A percentile compares a stretch with the other conserved stretches of the same genome.
phyloP scores from a whole-genome alignment of 2,329 filamentous ascomycete species.

The Basipetospora chlamydospora region DNA sequence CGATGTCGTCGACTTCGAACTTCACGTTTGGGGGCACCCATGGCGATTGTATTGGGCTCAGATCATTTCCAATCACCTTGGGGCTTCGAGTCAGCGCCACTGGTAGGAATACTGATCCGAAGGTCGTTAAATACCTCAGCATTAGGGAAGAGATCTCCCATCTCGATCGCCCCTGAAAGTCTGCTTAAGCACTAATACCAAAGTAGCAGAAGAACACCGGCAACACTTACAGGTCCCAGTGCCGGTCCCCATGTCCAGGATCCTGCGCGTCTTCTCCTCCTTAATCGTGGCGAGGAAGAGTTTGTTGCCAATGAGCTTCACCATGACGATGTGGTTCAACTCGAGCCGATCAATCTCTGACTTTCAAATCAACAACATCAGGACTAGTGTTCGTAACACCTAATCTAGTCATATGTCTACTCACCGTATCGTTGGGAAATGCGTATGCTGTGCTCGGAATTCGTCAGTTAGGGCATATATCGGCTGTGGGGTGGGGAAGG shows the following conservation, averaged over 20 bases:
- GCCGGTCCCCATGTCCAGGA: constrained; percentile 28
- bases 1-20: constrained; percentile 43
- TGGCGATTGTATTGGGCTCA: constrained; percentile 24
- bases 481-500: not conserved
- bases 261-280: constrained; percentile 13
- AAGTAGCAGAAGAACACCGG: not conserved
- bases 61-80: constrained; percentile 22
- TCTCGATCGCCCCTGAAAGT: constrained; percentile 14
- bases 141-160: constrained; percentile 9
- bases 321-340: constrained; percentile 20
- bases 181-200: not conserved
- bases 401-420: not conserved
- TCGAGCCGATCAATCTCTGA: constrained; percentile 17
- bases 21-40: constrained; percentile 36
- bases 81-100: constrained; percentile 8
- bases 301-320: constrained; percentile 13
- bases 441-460: constrained; percentile 9
- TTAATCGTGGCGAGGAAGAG: constrained; percentile 14
- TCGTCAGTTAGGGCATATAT: not conserved
- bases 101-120: too few relatives aligned
- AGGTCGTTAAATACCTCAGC: constrained; percentile 3
- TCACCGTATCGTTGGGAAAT: constrained; percentile 2
- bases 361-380: not conserved
- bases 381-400: not conserved
- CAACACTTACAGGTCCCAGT: constrained; percentile 22